Evolutionary conservation across 352 stramenopile species (phyloP), one percentile per base, ranked within the genome.

Genomic region (Pythium scleroteichum): DNA sequence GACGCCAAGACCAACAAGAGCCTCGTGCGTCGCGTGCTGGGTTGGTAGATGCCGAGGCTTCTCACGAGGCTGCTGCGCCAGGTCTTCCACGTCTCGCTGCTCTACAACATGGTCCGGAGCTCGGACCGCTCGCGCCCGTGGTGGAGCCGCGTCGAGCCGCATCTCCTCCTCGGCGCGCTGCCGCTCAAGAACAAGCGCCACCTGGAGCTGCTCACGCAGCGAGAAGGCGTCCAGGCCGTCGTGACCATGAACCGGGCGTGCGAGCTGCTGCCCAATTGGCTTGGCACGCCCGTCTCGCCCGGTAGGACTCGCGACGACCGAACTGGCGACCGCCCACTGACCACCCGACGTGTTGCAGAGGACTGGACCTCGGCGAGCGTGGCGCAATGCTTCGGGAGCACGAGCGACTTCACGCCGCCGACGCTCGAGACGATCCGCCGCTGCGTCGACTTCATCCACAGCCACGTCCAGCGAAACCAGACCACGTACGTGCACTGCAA

Each of bases 401-500:
- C 84, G 2, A 60, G 46, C 27, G 84, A 93, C 52, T 93, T 93
- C 46, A 75, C 79, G 12, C 72, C 84, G 10, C 84, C 84, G 4
- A 82, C 78, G 22, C 48, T 93, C 32, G 81, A 79, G 26, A 91
- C 79, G 7, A 76, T 93, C 22, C 64, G 72, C 48, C 66, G 61
- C 67, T 88, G 60, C 29, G 79, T 90, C 24, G 60, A 51, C 1
- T 93, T 93, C 56, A 61, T 90, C 33, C 71, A 88, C 53, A 54
- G 77, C 24, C 79, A 91, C n/a, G 64, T 90, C 8, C 68, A 84
- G 17, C 57, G 71, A 23, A 52, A 78, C n/a, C 63, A 77, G 7
- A 87, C 75, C 17, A 87, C 80, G 4, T 93, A 93, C 65, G 79
- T 93, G 50, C 84, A 93, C 63, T 93, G 84, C 68, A 93, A 93